These are phyloP conservation scores for Pleurotus djamor DNA, from an alignment of 768 basidiomycete genomes.

Conservation along the genomic window DNA sequence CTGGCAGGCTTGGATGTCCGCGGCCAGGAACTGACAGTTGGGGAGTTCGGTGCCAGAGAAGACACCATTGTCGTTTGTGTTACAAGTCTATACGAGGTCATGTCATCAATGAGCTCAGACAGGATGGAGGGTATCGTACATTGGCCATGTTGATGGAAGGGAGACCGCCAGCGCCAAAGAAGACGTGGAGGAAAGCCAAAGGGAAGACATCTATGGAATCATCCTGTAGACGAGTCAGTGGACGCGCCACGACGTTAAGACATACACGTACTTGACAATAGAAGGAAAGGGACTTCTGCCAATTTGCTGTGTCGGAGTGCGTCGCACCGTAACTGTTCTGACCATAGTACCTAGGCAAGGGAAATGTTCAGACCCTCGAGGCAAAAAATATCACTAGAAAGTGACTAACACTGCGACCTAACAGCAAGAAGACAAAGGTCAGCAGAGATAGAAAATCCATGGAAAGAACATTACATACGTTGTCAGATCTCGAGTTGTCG, in stretches of 20 bases:
- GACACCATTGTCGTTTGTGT: slow-evolving; percentile 31
- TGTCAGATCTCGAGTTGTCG: slow-evolving; percentile 6
- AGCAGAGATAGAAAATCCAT: slow-evolving; percentile 1
- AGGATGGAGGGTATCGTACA: slow-evolving; percentile 23
- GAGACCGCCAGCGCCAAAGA: slow-evolving; percentile 54
- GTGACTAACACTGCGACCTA: slow-evolving; percentile 3
- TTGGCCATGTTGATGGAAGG: slow-evolving; percentile 64
- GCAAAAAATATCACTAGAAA: neutral
- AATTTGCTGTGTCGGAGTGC: slow-evolving; percentile 37
- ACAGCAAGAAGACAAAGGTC: neutral
- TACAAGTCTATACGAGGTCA: slow-evolving; percentile 45
- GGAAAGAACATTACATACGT: slow-evolving; percentile 11
- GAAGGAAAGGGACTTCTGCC: slow-evolving; percentile 45
- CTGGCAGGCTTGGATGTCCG: slow-evolving; percentile 59
- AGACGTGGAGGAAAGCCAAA: slow-evolving; percentile 58
- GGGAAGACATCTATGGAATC: slow-evolving; percentile 57
- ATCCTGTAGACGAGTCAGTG: slow-evolving; percentile 35
- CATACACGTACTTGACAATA: slow-evolving; percentile 46
- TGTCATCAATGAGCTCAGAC: neutral
- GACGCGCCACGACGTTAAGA: slow-evolving; percentile 14
- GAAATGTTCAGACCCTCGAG: neutral
- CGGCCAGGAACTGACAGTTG: slow-evolving; percentile 53
- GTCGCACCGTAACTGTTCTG: slow-evolving; percentile 62
- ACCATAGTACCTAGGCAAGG: slow-evolving; percentile 41
- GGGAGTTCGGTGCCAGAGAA: slow-evolving; percentile 58